Evolutionary conservation across 306 rosid species (phyloP), one percentile per base, ranked within the genome.

Genomic region (Rubus idaeus): DNA sequence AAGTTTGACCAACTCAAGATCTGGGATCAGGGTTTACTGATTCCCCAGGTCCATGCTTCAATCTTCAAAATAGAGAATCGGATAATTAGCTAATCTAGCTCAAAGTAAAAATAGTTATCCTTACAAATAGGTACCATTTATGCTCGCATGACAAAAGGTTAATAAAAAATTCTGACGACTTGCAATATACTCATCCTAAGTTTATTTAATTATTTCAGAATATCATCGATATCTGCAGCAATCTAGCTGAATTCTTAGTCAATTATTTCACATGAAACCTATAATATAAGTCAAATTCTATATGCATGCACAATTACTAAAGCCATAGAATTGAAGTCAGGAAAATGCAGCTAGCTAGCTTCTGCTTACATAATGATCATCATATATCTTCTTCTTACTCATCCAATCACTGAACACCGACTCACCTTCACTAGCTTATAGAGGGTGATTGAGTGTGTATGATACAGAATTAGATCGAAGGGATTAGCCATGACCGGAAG

Each of bases 401-500:
- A 3, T 37, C 52, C 51, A 39, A 1, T 73, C 52, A 44, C 35
- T 30, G 35, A 2, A 30, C 35, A 30, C 40, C 7, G 66, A 40
- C 3, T 73, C 66, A 56, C 45, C 50, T 64, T 68, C 51, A 20
- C 35, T 12, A 10, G 37, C 55, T 68, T 4, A 2, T 45, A 45
- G 21, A 49, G 10, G 8, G 10, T 17, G 13, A 12, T 26, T 46
- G 52, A 12, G 37, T 10, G 35, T 8, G 50, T 42, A 0, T 42
- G 37, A 67, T 11, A 67, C 2, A 46, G 21, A 62, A 60, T 26
- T 61, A 3, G 42, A 61, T 61, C 1, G 45, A 40, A 70, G 17
- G 37, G 11, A 60, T 20, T 35, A 52, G 50, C 77, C 62, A 83
- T 78, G 83, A 69, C 55, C 12, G 37, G 64, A 52, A 39, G 77